Percentiles rank a stretch among this genome's conserved stretches.
Conservation (phyloP, 1,284 basidiomycete species). For the Austroboletus rostrupii region DNA sequence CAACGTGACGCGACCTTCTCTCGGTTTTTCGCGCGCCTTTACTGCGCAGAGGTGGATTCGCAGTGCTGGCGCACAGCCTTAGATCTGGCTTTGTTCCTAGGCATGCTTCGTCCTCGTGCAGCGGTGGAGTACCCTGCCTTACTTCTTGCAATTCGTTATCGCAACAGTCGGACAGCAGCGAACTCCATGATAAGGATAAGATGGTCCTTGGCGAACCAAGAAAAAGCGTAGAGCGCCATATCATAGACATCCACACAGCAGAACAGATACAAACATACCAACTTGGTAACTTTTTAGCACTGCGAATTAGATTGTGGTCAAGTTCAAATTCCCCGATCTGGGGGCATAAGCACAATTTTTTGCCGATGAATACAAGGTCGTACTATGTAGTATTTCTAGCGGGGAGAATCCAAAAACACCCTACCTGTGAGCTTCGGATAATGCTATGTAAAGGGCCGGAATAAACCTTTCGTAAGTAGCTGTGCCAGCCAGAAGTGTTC, state of each 20-base stretch:
- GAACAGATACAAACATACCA: not conserved
- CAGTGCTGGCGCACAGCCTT: constrained; percentile 3
- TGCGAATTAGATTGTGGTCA: not conserved
- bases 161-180: not conserved
- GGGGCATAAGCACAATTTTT: too few relatives aligned
- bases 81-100: not conserved
- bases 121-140: not conserved
- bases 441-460: constrained; percentile 45
- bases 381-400: too few relatives aligned
- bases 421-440: constrained; percentile 33
- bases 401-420: too few relatives aligned
- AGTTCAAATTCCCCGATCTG: constrained; percentile 2
- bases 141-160: constrained; percentile 2
- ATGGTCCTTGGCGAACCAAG: not conserved
- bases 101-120: constrained; percentile 5
- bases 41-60: not conserved
- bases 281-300: too few relatives aligned
- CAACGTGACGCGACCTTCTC: constrained; percentile 8
- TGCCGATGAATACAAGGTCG: too few relatives aligned
- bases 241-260: not conserved
- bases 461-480: constrained; percentile 62
- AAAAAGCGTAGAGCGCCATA: not conserved
- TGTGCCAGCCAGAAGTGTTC: constrained; percentile 16
- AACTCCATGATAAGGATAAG: not conserved
- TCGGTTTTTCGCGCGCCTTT: constrained; percentile 4